Evolutionary conservation across 2,329 filamentous ascomycete genomes (phyloP).

Genomic region (Penicillium sp.): DNA sequence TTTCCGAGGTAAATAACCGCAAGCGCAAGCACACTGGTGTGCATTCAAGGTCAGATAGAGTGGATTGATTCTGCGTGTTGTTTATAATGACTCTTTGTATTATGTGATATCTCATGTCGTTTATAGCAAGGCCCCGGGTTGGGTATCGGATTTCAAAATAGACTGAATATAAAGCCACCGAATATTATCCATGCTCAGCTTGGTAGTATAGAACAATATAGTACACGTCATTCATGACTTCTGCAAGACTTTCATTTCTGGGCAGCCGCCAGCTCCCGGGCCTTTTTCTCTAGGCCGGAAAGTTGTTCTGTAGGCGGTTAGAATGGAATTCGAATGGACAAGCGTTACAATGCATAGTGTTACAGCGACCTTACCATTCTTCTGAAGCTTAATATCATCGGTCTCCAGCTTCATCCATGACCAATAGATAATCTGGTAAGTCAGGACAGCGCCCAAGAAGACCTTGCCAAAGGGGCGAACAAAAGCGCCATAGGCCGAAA

Average conservation of each 20-base stretch:
- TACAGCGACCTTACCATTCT: constrained; percentile 32
- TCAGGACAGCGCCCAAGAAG: constrained; percentile 50
- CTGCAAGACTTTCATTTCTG: constrained; percentile 23
- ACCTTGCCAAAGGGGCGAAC: constrained; percentile 49
- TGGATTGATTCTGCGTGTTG: not conserved
- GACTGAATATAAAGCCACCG: not conserved
- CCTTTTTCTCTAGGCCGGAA: constrained; percentile 36
- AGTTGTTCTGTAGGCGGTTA: constrained; percentile 34
- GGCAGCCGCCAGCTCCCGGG: constrained; percentile 31
- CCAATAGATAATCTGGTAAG: constrained; percentile 52
- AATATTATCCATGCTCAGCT: not conserved
- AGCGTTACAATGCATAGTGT: too few relatives aligned
- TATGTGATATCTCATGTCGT: constrained; percentile 5
- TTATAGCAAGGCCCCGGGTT: not conserved
- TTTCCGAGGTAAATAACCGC: not conserved
- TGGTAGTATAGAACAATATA: not conserved
- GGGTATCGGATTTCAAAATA: not conserved
- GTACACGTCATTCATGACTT: constrained; percentile 10
- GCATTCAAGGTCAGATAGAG: not conserved
- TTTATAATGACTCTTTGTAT: constrained; percentile 7
- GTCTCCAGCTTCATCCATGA: constrained; percentile 50
- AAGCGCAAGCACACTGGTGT: constrained; percentile 15
- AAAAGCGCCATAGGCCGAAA: constrained; percentile 42
- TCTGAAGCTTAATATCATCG: constrained; percentile 45
- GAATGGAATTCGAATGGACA: not conserved